phyloP scores from a whole-genome alignment of 2,329 filamentous ascomycete species.

The Tolypocladium cylindrosporum region DNA sequence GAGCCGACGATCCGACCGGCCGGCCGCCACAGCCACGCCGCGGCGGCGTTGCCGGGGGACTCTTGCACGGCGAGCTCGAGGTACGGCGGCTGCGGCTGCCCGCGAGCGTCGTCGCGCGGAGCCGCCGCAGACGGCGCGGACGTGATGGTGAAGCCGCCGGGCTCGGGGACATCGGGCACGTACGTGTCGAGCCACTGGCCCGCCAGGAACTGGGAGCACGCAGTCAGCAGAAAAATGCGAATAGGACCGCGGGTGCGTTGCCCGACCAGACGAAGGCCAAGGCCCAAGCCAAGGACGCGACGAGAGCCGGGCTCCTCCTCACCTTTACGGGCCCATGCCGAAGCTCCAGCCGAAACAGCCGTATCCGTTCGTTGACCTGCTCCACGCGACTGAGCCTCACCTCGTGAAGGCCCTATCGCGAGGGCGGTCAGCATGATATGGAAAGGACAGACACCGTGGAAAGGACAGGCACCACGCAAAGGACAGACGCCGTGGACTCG shows the following conservation, averaged over 20 bases:
- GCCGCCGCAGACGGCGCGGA: slow-evolving; percentile 54
- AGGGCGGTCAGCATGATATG: background rate
- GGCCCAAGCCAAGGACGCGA: too few species aligned
- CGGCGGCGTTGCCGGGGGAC: slow-evolving; percentile 60
- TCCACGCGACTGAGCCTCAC: slow-evolving; percentile 53
- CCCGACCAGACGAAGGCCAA: background rate
- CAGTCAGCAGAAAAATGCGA: background rate
- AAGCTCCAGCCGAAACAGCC: slow-evolving; percentile 56
- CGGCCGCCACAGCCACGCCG: slow-evolving; percentile 65
- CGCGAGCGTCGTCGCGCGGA: background rate
- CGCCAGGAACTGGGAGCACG: slow-evolving; percentile 45
- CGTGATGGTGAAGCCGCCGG: slow-evolving; percentile 83
- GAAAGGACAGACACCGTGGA: too few species aligned
- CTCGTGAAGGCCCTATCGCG: slow-evolving; percentile 39
- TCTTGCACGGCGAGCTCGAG: slow-evolving; percentile 72
- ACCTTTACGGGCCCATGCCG: slow-evolving; percentile 38
- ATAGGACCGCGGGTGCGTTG: background rate
- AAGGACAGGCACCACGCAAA: too few species aligned
- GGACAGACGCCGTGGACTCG: background rate
- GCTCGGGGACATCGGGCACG: slow-evolving; percentile 56
- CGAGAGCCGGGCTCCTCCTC: slow-evolving; percentile 2
- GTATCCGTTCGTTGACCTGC: slow-evolving; percentile 55
- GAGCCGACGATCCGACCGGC: slow-evolving; percentile 44
- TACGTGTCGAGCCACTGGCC: slow-evolving; percentile 87
- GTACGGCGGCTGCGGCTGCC: slow-evolving; percentile 30